Evolutionary conservation across 768 basidiomycete genomes (phyloP).

Genomic region (Mycena metata): DNA sequence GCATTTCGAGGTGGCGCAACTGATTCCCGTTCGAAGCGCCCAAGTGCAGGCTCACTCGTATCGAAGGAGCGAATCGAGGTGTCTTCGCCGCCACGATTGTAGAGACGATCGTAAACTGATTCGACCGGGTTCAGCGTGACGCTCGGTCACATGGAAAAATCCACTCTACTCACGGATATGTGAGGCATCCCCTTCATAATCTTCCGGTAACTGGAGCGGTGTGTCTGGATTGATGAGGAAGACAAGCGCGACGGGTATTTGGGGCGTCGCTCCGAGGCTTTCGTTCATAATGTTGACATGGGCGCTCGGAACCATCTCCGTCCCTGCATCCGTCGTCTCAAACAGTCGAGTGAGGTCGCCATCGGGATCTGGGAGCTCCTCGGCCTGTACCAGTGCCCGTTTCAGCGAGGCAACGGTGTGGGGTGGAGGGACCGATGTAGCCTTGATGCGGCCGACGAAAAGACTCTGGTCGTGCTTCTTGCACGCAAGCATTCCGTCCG

Average conservation of each 20-base stretch:
- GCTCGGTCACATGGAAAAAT: too few species aligned
- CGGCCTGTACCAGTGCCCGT: slow-evolving; percentile 16
- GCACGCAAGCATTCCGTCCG: slow-evolving; percentile 1
- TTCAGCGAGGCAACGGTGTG: slow-evolving; percentile 20
- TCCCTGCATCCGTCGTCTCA: background rate
- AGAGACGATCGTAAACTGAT: slow-evolving; percentile 26
- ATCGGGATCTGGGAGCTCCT: slow-evolving; percentile 5
- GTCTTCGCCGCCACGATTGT: slow-evolving; percentile 10
- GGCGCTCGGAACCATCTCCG: background rate
- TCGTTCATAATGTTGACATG: slow-evolving; percentile 16
- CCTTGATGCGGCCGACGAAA: slow-evolving; percentile 24
- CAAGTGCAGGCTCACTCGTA: slow-evolving; percentile 2
- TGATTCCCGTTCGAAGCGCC: background rate
- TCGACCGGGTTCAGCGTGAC: too few species aligned
- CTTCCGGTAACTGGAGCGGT: too few species aligned
- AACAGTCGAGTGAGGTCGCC: slow-evolving; percentile 10
- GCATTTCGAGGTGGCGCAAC: slow-evolving; percentile 20
- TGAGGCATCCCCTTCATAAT: too few species aligned
- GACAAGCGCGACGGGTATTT: slow-evolving; percentile 21
- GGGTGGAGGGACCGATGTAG: slow-evolving; percentile 22
- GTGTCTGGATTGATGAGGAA: too few species aligned
- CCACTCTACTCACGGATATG: too few species aligned
- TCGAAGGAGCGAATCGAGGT: slow-evolving; percentile 5
- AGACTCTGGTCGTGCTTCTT: too few species aligned
- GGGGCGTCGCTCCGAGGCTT: slow-evolving; percentile 16